Percentiles rank a stretch among this genome's conserved stretches.
These are phyloP conservation scores for Fusarium buxicola DNA, from an alignment of 2,329 filamentous ascomycete genomes.

Conservation along the genomic window DNA sequence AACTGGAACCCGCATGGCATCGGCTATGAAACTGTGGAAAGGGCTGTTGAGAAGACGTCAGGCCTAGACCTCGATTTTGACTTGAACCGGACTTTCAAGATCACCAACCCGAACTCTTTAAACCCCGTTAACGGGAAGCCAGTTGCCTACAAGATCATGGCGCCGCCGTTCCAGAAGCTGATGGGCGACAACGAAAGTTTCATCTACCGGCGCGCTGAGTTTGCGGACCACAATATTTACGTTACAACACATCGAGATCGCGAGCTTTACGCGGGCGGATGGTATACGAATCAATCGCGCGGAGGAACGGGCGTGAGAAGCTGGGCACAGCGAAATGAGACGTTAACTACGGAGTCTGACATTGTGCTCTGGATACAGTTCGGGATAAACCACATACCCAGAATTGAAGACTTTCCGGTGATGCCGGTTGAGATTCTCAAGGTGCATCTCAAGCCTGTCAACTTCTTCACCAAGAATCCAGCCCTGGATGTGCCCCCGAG, in stretches of 20 bases:
- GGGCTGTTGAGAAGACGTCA: slow-evolving; percentile 52
- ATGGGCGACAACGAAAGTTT: slow-evolving; percentile 59
- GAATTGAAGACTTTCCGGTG: slow-evolving; percentile 63
- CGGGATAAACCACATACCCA: slow-evolving; percentile 61
- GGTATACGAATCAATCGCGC: slow-evolving; percentile 63
- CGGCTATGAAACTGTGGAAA: slow-evolving; percentile 66
- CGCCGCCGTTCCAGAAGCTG: slow-evolving; percentile 59
- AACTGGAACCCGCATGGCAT: slow-evolving; percentile 71
- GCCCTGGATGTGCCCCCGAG: slow-evolving; percentile 57
- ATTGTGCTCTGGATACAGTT: slow-evolving; percentile 66
- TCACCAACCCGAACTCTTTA: slow-evolving; percentile 57
- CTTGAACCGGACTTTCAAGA: slow-evolving; percentile 62
- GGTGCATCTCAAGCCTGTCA: slow-evolving; percentile 51
- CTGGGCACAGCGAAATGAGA: slow-evolving; percentile 51
- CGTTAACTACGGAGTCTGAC: slow-evolving; percentile 77
- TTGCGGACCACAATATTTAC: slow-evolving; percentile 61
- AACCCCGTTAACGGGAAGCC: slow-evolving; percentile 52
- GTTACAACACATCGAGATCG: slow-evolving; percentile 62
- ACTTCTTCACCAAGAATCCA: slow-evolving; percentile 62
- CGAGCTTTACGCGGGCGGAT: slow-evolving; percentile 63
- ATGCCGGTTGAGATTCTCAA: slow-evolving; percentile 49
- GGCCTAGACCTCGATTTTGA: slow-evolving; percentile 60
- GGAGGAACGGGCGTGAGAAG: slow-evolving; percentile 48
- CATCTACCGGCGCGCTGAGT: slow-evolving; percentile 56
- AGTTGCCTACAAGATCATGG: slow-evolving; percentile 63